Conservation (phyloP, 495 filamentous ascomycete species). For the Penicillium diatomitis region DNA sequence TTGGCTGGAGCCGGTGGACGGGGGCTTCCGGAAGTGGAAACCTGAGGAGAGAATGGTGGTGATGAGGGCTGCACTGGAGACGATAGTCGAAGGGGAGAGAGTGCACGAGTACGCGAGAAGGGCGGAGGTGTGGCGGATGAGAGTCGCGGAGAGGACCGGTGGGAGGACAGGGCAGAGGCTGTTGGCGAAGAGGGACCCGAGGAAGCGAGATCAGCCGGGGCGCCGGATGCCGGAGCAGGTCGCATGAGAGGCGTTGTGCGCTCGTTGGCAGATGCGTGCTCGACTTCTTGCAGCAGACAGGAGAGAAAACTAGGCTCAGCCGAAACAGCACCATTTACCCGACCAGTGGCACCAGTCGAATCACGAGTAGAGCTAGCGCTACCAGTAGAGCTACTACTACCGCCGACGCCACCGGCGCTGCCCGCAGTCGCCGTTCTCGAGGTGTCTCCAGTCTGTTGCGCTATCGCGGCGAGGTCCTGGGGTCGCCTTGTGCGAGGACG, state of each 20-base stretch:
- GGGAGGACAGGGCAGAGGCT: conserved; percentile 60
- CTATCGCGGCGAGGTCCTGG: conserved; percentile 37
- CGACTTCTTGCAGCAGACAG: conserved; percentile 78
- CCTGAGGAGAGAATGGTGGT: conserved; percentile 45
- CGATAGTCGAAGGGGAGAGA: conserved; percentile 60
- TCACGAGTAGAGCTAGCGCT: background rate
- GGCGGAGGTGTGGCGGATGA: conserved; percentile 67
- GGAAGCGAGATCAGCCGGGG: conserved; percentile 35
- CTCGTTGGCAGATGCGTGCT: conserved; percentile 52
- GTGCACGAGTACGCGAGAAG: conserved; percentile 47
- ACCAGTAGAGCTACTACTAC: background rate
- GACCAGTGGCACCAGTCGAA: background rate
- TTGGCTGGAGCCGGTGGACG: conserved; percentile 10
- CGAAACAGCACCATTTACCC: conserved; percentile 19
- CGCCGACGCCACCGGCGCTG: conserved; percentile 11
- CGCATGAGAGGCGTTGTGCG: conserved; percentile 39
- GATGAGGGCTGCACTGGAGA: conserved; percentile 55
- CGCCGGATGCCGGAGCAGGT: conserved; percentile 37
- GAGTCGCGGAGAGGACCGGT: conserved; percentile 57
- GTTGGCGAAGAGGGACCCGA: conserved; percentile 62
- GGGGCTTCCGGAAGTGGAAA: conserved; percentile 22
- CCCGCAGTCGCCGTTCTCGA: conserved; percentile 30
- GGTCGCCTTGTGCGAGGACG: conserved; percentile 63
- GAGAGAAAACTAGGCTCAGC: conserved; percentile 62
- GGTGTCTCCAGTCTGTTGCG: conserved; percentile 36